A percentile compares a stretch with the other conserved stretches of the same genome.
Evolutionary conservation across 805 yeast genomes (phyloP).

Genomic region (Candida cerambycidarum): DNA sequence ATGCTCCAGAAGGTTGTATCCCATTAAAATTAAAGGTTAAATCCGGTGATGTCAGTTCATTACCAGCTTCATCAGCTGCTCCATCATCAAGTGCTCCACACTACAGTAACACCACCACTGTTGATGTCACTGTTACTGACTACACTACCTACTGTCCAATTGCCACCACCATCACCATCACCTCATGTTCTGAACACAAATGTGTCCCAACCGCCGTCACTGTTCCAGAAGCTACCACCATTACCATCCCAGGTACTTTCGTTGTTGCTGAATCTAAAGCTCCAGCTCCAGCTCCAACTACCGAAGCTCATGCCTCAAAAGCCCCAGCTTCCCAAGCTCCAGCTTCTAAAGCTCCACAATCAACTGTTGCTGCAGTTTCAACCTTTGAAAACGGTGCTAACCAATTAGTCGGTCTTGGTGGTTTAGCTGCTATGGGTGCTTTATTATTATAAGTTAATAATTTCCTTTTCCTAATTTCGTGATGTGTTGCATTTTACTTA

Average conservation of each 20-base stretch:
- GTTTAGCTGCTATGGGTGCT: slow-evolving; percentile 15
- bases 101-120: slow-evolving; percentile 26
- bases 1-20: slow-evolving; percentile 9
- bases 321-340: neutral
- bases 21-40: slow-evolving; percentile 11
- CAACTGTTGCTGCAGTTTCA: slow-evolving; percentile 5
- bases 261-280: slow-evolving; percentile 23
- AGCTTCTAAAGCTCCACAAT: slow-evolving; percentile 1
- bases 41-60: slow-evolving; percentile 6
- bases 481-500: no score
- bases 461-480: neutral
- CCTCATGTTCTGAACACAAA: slow-evolving; percentile 26
- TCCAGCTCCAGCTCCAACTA: slow-evolving; percentile 18
- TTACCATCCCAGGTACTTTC: slow-evolving; percentile 34
- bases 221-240: slow-evolving; percentile 31
- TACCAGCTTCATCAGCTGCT: slow-evolving; percentile 7
- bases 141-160: slow-evolving; percentile 40
- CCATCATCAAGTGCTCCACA: slow-evolving; percentile 25
- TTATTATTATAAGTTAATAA: slow-evolving; percentile 8
- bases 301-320: neutral
- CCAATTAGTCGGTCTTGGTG: slow-evolving; percentile 12
- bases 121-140: slow-evolving; percentile 30
- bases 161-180: slow-evolving; percentile 32
- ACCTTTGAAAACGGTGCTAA: slow-evolving; percentile 13
- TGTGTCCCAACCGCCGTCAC: slow-evolving; percentile 29